These are phyloP conservation scores for Hypoxylon intermedium DNA, from an alignment of 495 filamentous ascomycete genomes.

Conservation along the genomic window DNA sequence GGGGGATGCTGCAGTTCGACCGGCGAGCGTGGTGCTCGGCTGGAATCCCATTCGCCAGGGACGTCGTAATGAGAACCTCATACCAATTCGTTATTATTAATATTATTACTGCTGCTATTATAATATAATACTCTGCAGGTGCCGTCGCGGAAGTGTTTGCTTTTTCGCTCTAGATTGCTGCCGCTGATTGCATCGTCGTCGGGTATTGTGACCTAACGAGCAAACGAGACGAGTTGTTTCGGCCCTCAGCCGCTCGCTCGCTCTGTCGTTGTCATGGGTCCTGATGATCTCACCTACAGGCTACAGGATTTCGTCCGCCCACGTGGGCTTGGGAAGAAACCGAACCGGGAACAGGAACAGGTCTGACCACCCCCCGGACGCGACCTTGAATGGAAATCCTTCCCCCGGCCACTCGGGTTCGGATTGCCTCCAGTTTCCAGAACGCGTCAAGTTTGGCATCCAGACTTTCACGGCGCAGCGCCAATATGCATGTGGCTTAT, in stretches of 20 bases:
- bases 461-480: constrained; percentile 7
- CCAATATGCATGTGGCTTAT: background rate
- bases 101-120: too few species aligned
- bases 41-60: constrained; percentile 32
- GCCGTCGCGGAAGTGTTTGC: too few species aligned
- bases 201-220: too few species aligned
- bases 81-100: constrained; percentile 22
- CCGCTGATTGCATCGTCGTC: background rate
- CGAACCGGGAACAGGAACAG: constrained; percentile 8
- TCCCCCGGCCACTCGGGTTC: constrained; percentile 9
- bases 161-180: too few species aligned
- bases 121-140: too few species aligned
- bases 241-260: background rate
- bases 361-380: background rate
- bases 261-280: constrained; percentile 2
- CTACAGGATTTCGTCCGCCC: constrained; percentile 1
- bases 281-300: background rate
- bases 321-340: constrained; percentile 23
- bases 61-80: constrained; percentile 22
- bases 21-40: constrained; percentile 11
- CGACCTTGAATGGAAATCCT: constrained; percentile 6
- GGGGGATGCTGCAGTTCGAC: background rate
- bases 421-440: constrained; percentile 13
- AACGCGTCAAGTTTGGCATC: constrained; percentile 4
- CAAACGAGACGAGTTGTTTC: too few species aligned